Percentiles rank a stretch among this genome's conserved stretches.
Conservation (phyloP, 192 early-diverging fungal species). For the Phycomyces nitens region DNA sequence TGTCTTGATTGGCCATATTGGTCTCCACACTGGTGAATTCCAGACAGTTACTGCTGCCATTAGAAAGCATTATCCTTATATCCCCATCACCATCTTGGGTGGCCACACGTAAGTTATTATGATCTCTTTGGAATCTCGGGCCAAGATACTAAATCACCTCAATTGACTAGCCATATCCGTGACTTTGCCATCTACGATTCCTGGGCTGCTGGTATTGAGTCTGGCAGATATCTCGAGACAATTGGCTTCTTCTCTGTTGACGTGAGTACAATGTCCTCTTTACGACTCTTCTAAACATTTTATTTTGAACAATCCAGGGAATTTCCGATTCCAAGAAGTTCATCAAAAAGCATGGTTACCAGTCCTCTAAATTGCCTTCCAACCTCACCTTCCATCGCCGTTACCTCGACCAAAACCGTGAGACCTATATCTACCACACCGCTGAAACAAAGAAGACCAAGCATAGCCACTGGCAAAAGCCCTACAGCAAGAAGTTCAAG, state of each 20-base stretch:
- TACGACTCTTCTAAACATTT: background rate
- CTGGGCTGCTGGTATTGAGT: slow-evolving; percentile 41
- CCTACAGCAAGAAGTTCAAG: slow-evolving; percentile 11
- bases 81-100: slow-evolving; percentile 50
- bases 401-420: slow-evolving; percentile 51
- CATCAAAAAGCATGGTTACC: slow-evolving; percentile 26
- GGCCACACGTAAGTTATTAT: slow-evolving; percentile 40
- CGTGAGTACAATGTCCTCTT: background rate
- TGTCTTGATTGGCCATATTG: slow-evolving; percentile 47
- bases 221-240: slow-evolving; percentile 58
- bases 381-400: slow-evolving; percentile 44
- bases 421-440: slow-evolving; percentile 51
- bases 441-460: slow-evolving; percentile 19
- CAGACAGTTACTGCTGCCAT: slow-evolving; percentile 39
- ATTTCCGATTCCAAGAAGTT: slow-evolving; percentile 22
- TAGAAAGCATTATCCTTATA: slow-evolving; percentile 41
- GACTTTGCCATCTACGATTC: slow-evolving; percentile 45
- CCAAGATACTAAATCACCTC: too few relatives aligned
- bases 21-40: slow-evolving; percentile 44
- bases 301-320: slow-evolving; percentile 5
- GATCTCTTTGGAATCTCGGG: background rate
- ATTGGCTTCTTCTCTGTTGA: slow-evolving; percentile 50
- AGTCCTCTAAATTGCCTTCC: slow-evolving; percentile 26
- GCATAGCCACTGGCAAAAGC: background rate
- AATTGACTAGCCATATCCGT: slow-evolving; percentile 39